Evolutionary conservation across 1,139 yeast species (phyloP).

Genomic region (Magnusiomyces magnusii): DNA sequence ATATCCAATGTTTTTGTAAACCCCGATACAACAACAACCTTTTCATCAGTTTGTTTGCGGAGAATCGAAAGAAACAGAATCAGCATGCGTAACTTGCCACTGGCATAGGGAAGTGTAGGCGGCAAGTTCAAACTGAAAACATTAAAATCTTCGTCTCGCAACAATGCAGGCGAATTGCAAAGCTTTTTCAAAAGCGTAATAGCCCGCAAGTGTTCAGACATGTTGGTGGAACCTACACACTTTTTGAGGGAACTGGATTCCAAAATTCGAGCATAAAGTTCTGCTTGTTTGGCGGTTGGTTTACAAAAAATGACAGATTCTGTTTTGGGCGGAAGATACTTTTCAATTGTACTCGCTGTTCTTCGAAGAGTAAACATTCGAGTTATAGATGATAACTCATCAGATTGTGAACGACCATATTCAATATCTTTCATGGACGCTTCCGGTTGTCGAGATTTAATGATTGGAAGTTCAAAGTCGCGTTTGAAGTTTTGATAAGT

Average conservation of each 20-base stretch:
- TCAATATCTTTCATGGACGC: slow-evolving; percentile 47
- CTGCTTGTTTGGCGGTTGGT: slow-evolving; percentile 58
- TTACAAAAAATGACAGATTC: slow-evolving; percentile 74
- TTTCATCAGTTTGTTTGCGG: slow-evolving; percentile 44
- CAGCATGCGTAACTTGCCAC: slow-evolving; percentile 35
- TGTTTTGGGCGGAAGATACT: slow-evolving; percentile 66
- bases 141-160: slow-evolving; percentile 33
- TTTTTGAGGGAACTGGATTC: slow-evolving; percentile 38
- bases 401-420: slow-evolving; percentile 55
- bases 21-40: slow-evolving; percentile 80
- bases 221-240: slow-evolving; percentile 32
- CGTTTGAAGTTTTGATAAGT: slow-evolving; percentile 55
- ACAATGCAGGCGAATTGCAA: slow-evolving; percentile 71
- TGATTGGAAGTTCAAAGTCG: slow-evolving; percentile 62
- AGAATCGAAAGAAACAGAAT: slow-evolving; percentile 28
- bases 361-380: slow-evolving; percentile 66
- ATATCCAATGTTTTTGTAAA: slow-evolving; percentile 84
- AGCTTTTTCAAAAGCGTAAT: slow-evolving; percentile 73
- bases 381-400: slow-evolving; percentile 55
- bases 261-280: slow-evolving; percentile 47
- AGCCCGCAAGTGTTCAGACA: slow-evolving; percentile 50
- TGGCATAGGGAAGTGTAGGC: slow-evolving; percentile 14
- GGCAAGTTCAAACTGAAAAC: slow-evolving; percentile 11
- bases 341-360: slow-evolving; percentile 56
- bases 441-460: slow-evolving; percentile 63